Base-by-base conservation (phyloP, 345 rosid genomes). In the Excoecaria cochinchinensis region DNA sequence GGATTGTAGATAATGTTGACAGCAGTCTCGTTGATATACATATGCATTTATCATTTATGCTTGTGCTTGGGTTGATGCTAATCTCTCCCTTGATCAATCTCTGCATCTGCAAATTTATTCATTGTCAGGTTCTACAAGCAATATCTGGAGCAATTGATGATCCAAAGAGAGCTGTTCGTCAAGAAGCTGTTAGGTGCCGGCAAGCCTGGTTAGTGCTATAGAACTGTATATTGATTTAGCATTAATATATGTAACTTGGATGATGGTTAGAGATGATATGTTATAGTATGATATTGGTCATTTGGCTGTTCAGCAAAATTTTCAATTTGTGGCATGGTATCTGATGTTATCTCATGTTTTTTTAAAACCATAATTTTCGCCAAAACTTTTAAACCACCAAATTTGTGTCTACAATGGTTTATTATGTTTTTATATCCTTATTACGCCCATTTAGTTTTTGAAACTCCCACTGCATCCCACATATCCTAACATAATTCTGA, bases 151-250 rank as follows among this genome's bases (percentile, higher is more conserved):
- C 92, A 52, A 90, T 90, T 4, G 96, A 92, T 80, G 99, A 95
- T 80, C 90, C 89, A 6, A 93, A 93, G 87, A 86, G 97, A 63
- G 86, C 76, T 39, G 99, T 95, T 74, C 94, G 98, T 50, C 82
- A 69, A 79, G 97, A 95, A 86, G 96, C 98, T 48, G 85, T 88
- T 58, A 85, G 80, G 86, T 90, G 99, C 82, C 84, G 90, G 68
- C 94, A 86, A 77, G 90, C 94, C 63, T 92, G 99, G 99, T 95
- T 71, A 77, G 88, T 76, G 38, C 25, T 58, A 63, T 47, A 68
- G 21, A 31, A 24, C 57, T 38, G 6, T 63, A 8, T 63, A 69
- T 55, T 60, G 6, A 17, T 22, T 1, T 69, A 22, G 22, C 12
- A 36, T 59, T 13, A 50, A 57, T 42, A 22, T 22, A 19, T 14